These are phyloP conservation scores for Aureobasidium vineae DNA, from an alignment of 2,329 filamentous ascomycete genomes.

Conservation along the genomic window DNA sequence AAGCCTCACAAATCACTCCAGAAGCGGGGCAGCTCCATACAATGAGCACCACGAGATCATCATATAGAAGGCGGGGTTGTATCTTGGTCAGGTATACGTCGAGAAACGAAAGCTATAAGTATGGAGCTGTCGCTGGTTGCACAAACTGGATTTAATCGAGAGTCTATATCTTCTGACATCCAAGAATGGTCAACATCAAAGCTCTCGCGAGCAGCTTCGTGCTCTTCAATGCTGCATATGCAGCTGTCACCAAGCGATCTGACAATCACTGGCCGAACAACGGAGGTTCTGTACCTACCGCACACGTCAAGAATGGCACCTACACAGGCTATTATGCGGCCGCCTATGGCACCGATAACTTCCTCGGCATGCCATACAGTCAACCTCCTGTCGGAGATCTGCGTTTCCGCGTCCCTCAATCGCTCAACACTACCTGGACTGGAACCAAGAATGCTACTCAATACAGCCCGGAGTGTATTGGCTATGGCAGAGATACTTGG, in stretches of 20 bases:
- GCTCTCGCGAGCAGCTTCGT: not conserved
- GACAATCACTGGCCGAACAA: not conserved
- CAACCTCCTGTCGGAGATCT: constrained; percentile 54
- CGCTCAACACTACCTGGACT: constrained; percentile 50
- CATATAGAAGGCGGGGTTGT: not conserved
- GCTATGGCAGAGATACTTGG: constrained; percentile 46
- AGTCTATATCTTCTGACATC: not conserved
- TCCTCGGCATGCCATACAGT: constrained; percentile 58
- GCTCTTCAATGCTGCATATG: constrained; percentile 6
- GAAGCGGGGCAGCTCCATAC: constrained; percentile 11
- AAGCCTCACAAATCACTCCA: not conserved
- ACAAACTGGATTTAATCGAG: not conserved
- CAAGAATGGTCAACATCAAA: constrained; percentile 5
- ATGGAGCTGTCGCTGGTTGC: not conserved
- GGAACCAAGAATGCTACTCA: constrained; percentile 45
- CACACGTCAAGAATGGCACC: constrained; percentile 48
- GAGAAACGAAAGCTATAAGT: not conserved
- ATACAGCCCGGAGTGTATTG: constrained; percentile 51
- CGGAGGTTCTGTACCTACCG: constrained; percentile 34
- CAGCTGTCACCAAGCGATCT: not conserved
- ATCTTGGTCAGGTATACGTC: not conserved
- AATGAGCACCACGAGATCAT: not conserved
- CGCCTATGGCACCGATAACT: constrained; percentile 51
- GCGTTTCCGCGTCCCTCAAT: constrained; percentile 54
- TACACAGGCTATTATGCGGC: constrained; percentile 46